A percentile compares a stretch with the other conserved stretches of the same genome.
Evolutionary conservation across 164 flowering plant genomes (phyloP).

Genomic region (grape (Vitis vinifera)): DNA sequence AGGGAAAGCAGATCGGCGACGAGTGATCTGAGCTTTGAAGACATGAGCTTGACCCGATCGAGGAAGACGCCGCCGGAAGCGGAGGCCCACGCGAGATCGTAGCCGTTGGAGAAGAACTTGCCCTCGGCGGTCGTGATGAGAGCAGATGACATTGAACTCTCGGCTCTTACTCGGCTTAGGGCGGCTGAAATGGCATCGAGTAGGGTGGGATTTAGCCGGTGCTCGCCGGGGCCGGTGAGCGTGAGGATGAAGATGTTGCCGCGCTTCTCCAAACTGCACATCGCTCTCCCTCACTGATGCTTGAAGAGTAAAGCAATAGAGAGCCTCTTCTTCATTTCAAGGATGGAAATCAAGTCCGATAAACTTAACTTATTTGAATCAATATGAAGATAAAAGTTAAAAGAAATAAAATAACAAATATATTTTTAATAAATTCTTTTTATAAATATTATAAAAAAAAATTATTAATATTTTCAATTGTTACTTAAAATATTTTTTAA

Average conservation of each 20-base stretch:
- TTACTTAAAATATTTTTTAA: no score
- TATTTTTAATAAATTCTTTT: no score
- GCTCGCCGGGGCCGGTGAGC: slow-evolving; percentile 46
- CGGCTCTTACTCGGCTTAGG: slow-evolving; percentile 27
- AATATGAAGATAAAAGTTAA: no score
- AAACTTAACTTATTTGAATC: no score
- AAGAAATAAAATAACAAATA: no score
- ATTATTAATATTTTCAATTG: no score
- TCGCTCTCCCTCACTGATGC: background rate
- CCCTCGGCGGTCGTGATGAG: slow-evolving; percentile 78
- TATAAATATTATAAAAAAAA: no score
- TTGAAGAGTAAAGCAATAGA: no score
- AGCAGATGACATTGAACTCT: slow-evolving; percentile 25
- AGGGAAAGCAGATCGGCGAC: slow-evolving; percentile 56
- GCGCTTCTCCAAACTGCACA: slow-evolving; percentile 37
- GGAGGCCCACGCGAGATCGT: slow-evolving; percentile 66
- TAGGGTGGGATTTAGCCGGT: slow-evolving; percentile 49
- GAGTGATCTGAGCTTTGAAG: slow-evolving; percentile 26
- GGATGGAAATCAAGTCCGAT: no score
- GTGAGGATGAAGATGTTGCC: slow-evolving; percentile 43
- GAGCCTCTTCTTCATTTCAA: no score
- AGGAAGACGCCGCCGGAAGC: slow-evolving; percentile 18
- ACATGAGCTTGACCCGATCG: slow-evolving; percentile 30
- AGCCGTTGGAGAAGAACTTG: slow-evolving; percentile 88
- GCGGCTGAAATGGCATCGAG: slow-evolving; percentile 39